Evolutionary conservation across 2,329 filamentous ascomycete species (phyloP).

Genomic region (Sporothrix inflata): DNA sequence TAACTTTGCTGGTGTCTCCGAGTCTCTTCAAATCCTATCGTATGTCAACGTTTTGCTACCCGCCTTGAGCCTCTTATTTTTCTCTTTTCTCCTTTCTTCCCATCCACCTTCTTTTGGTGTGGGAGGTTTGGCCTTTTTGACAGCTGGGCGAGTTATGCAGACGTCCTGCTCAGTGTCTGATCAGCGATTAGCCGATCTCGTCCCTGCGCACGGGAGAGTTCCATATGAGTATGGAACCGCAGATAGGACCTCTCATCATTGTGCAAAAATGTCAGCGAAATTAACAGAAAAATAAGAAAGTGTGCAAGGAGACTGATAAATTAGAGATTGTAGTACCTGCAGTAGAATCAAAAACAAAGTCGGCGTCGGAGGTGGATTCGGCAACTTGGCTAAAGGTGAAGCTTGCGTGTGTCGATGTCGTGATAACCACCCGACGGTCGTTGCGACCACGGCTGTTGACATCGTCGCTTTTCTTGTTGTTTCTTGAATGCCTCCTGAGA

Average conservation of each 20-base stretch:
- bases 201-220: slow-evolving; percentile 2
- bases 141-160: not conserved
- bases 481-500: too few relatives aligned
- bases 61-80: not conserved
- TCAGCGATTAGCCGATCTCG: slow-evolving; percentile 26
- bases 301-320: too few relatives aligned
- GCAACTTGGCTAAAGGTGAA: not conserved
- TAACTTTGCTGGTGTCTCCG: not conserved
- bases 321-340: not conserved
- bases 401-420: not conserved
- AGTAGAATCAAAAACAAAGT: not conserved
- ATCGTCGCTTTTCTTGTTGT: too few relatives aligned
- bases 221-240: slow-evolving; percentile 13
- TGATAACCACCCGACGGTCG: too few relatives aligned
- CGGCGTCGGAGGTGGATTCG: not conserved
- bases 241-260: slow-evolving; percentile 1
- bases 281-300: not conserved
- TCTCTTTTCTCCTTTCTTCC: not conserved
- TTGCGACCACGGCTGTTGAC: too few relatives aligned
- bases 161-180: slow-evolving; percentile 14
- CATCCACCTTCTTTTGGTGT: not conserved
- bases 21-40: too few relatives aligned
- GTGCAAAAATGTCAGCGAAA: not conserved
- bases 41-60: not conserved
- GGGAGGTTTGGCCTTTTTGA: not conserved